Base-by-base conservation (phyloP, 805 yeast species). In the Zygoascus biomembranicola region DNA sequence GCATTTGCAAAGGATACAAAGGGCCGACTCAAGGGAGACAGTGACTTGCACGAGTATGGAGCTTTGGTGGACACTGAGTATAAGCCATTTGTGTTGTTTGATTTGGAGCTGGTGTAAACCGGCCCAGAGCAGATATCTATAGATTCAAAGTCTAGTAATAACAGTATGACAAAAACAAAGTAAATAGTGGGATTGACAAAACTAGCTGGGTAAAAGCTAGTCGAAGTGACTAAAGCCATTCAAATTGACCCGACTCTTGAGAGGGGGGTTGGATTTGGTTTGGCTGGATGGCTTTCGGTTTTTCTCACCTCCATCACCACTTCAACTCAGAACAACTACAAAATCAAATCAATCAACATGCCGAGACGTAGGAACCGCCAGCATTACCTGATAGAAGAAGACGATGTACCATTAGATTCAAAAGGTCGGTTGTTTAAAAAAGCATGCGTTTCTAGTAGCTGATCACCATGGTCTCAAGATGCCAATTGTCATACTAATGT, bases 61-160 rank as follows among this genome's bases (percentile, higher is more conserved):
- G 81, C 95, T 1, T 73, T 94, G 63, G 97, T 90, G 49, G 99
- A 94, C 70, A 82, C 92, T 31, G 97, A 92, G 55, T 92, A 92
- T 69, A 96, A 92, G 72, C 98, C 98, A 51, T 94, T 94, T 72
- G 99, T 92, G 51, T 71, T 94, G 61, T 92, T 88, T 69, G 78
- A 78, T 49, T 70, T 81, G 44, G 76, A 71, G 55, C 60, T 80
- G 47, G 43, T 42, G 16, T 42, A 42, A 42, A 8, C 35, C n/a
- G n/a, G n/a, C n/a, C n/a, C n/a, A n/a, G n/a, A n/a, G 35, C 35
- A 19, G 16, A 44, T 20, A 20, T 42, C 26, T 20, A 20, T 20
- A 20, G 18, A 10, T 18, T 18, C 11, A 42, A 18, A 42, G 26
- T 42, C 20, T 20, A 42, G 26, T 42, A 18, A 11, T 42, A 18